A percentile compares a stretch with the other conserved stretches of the same genome.
Conservation (phyloP, 306 rosid genomes). For the Corylus heterophylla region DNA sequence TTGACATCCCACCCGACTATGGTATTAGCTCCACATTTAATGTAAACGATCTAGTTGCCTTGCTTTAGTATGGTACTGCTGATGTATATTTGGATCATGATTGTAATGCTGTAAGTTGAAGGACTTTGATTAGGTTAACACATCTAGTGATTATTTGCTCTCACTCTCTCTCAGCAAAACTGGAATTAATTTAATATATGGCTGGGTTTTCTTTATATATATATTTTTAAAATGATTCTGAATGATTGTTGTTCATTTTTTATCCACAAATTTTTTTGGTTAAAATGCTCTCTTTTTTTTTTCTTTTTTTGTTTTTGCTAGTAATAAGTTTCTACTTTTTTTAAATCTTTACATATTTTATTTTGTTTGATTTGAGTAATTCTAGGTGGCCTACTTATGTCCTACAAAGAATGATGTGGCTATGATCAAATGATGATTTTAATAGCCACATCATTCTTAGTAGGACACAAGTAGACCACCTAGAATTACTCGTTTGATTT, state of each 20-base stretch:
- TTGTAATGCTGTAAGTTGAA: background rate
- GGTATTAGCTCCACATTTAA: too few relatives aligned
- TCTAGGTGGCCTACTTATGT: too few relatives aligned
- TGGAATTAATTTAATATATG: background rate
- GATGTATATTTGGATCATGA: background rate
- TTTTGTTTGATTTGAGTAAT: too few relatives aligned
- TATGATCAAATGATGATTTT: too few relatives aligned
- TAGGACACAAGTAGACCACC: too few relatives aligned
- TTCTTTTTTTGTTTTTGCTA: background rate
- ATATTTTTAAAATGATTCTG: background rate
- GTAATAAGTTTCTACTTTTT: background rate
- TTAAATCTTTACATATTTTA: slow-evolving; percentile 2
- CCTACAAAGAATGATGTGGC: too few relatives aligned
- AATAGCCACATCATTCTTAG: too few relatives aligned
- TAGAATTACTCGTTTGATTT: background rate
- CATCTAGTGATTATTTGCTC: background rate
- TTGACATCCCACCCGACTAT: too few relatives aligned
- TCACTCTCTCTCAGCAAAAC: background rate
- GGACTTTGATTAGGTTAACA: background rate
- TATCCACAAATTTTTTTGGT: background rate
- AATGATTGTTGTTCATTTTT: background rate
- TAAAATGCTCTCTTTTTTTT: too few relatives aligned
- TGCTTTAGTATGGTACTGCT: background rate
- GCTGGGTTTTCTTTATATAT: background rate
- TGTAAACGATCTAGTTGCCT: too few relatives aligned